Conservation (phyloP, 75 land plant species). For the Cryptomeria japonica region DNA sequence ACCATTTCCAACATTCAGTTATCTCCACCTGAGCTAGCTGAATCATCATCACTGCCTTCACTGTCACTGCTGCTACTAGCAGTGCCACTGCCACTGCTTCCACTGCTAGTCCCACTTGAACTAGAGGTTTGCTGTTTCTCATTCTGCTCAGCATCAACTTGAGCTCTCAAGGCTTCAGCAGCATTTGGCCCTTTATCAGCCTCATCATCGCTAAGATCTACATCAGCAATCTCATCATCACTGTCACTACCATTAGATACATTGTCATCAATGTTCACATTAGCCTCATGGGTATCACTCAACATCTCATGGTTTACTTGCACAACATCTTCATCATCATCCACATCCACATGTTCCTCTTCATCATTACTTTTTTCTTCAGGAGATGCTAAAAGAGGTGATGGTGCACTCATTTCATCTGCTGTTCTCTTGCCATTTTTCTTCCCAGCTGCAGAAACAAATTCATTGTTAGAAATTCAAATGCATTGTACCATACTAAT, state of each 20-base stretch:
- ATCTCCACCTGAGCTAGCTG: conserved; percentile 52
- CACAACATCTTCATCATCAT: conserved; percentile 43
- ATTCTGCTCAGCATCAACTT: conserved; percentile 49
- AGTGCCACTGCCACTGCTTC: conserved; percentile 62
- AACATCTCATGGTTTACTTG: conserved; percentile 12
- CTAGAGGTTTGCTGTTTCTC: conserved; percentile 34
- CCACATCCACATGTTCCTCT: conserved; percentile 44
- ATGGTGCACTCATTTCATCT: conserved; percentile 15
- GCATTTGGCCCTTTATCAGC: conserved; percentile 56
- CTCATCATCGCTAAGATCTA: conserved; percentile 70
- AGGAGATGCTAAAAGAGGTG: conserved; percentile 7
- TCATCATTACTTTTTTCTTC: conserved; percentile 17
- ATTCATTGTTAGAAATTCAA: background rate
- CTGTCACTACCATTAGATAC: conserved; percentile 52
- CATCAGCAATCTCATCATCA: conserved; percentile 89
- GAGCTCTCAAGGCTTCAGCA: conserved; percentile 71
- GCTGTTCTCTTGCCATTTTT: conserved; percentile 20
- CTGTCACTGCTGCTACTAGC: conserved; percentile 61
- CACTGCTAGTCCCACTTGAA: conserved; percentile 62
- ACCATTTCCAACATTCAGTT: background rate
- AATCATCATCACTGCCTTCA: conserved; percentile 69
- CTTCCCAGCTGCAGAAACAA: conserved; percentile 17
- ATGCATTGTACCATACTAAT: background rate
- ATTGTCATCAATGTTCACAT: conserved; percentile 50
- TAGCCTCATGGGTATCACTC: conserved; percentile 10